These are phyloP conservation scores for Suillus variegatus DNA, from an alignment of 768 basidiomycete genomes.

Conservation along the genomic window DNA sequence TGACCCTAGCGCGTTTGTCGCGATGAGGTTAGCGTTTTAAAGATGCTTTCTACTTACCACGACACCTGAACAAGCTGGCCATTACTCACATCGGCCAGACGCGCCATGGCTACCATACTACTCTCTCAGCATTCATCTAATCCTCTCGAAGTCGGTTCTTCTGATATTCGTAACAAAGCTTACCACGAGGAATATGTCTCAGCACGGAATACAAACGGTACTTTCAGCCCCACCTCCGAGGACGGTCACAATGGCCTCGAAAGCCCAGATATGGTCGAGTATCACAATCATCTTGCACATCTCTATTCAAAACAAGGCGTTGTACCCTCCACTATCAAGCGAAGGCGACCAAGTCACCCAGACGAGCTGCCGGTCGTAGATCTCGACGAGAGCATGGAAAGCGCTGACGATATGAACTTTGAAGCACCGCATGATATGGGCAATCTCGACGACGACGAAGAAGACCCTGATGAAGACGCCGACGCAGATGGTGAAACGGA, in stretches of 20 bases:
- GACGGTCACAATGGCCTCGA: conserved; percentile 47
- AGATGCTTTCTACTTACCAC: background rate
- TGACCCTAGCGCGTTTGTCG: conserved; percentile 8
- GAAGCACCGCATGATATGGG: conserved; percentile 38
- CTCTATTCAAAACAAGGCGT: conserved; percentile 35
- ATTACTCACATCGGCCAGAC: background rate
- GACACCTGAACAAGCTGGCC: background rate
- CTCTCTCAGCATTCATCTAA: conserved; percentile 77
- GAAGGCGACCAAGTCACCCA: conserved; percentile 17
- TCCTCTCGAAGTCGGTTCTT: conserved; percentile 67
- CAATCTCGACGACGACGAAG: conserved; percentile 32
- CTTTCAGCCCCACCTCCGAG: conserved; percentile 46
- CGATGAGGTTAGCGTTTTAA: background rate
- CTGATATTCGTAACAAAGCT: conserved; percentile 51
- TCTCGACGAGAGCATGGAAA: conserved; percentile 51
- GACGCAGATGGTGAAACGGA: conserved; percentile 44
- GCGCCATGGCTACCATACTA: conserved; percentile 38
- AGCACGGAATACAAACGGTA: conserved; percentile 33
- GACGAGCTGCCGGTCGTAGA: conserved; percentile 38
- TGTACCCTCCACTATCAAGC: conserved; percentile 21
- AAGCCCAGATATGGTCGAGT: conserved; percentile 43
- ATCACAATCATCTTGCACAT: conserved; percentile 52
- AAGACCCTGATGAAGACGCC: conserved; percentile 37
- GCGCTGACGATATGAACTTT: conserved; percentile 36
- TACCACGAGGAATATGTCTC: conserved; percentile 43